These are phyloP conservation scores for Rossbeevera mucosa DNA, from an alignment of 768 basidiomycete genomes.

Conservation along the genomic window DNA sequence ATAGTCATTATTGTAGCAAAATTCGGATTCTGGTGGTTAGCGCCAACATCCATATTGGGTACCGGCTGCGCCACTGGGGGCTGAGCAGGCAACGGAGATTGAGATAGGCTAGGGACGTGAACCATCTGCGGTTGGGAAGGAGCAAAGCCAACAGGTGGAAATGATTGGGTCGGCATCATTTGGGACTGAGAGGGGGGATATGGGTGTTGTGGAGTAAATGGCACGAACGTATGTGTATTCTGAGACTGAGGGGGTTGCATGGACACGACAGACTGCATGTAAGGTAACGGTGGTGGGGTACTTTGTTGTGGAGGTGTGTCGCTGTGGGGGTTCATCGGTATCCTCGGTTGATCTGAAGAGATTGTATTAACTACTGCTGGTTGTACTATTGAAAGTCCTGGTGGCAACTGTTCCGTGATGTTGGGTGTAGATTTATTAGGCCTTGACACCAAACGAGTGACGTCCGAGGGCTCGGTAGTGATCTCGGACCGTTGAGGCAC, in stretches of 20 bases:
- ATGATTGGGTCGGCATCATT: constrained; percentile 14
- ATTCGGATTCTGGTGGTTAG: constrained; percentile 16
- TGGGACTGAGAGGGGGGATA: constrained; percentile 18
- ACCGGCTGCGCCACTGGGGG: constrained; percentile 13
- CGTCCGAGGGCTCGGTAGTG: constrained; percentile 1
- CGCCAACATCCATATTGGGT: constrained; percentile 6
- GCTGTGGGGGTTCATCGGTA: background rate
- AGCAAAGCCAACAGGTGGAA: constrained; percentile 14
- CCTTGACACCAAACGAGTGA: background rate
- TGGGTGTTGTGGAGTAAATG: constrained; percentile 15
- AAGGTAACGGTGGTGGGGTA: constrained; percentile 5
- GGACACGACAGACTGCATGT: constrained; percentile 11
- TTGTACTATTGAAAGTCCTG: background rate
- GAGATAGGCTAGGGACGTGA: constrained; percentile 5
- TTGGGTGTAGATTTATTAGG: background rate
- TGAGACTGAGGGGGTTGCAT: constrained; percentile 19
- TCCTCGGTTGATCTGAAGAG: constrained; percentile 2
- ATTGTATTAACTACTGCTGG: background rate
- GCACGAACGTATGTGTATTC: constrained; percentile 10
- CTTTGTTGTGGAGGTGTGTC: background rate
- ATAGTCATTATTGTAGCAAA: constrained; percentile 29
- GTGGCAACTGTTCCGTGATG: background rate
- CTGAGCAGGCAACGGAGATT: constrained; percentile 16
- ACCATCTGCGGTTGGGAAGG: constrained; percentile 15
- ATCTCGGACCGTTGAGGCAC: constrained; percentile 10